These are phyloP conservation scores for Fusarium buharicum DNA, from an alignment of 2,329 filamentous ascomycete species.

Conservation along the genomic window DNA sequence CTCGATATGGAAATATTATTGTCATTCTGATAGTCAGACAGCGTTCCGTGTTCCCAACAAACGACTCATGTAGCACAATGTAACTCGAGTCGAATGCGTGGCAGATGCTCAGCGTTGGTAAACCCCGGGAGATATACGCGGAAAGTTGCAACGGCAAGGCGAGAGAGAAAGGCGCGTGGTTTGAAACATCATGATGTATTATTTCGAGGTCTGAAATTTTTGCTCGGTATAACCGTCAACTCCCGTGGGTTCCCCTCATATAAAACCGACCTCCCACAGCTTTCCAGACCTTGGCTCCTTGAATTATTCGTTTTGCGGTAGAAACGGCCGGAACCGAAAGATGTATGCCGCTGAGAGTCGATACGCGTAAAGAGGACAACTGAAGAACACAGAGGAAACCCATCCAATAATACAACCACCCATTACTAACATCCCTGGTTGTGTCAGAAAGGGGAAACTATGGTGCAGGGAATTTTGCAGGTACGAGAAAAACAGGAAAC, in stretches of 20 bases:
- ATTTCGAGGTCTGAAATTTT: conserved; percentile 50
- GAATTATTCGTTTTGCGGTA: conserved; percentile 34
- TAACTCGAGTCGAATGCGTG: background rate
- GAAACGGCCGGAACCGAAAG: conserved; percentile 35
- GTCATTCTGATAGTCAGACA: background rate
- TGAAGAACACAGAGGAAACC: conserved; percentile 48
- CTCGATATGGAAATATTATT: background rate
- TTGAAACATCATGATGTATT: conserved; percentile 54
- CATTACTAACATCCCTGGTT: conserved; percentile 47
- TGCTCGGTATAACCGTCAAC: conserved; percentile 50
- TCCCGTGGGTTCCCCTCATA: conserved; percentile 41
- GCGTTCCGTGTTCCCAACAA: background rate
- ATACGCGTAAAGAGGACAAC: conserved; percentile 43
- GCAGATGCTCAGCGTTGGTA: background rate
- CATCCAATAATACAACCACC: conserved; percentile 53
- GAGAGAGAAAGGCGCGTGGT: conserved; percentile 14
- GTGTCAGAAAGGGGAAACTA: conserved; percentile 49
- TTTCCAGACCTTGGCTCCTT: conserved; percentile 37
- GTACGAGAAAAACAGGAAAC: conserved; percentile 42
- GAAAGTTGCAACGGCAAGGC: background rate
- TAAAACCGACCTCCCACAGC: conserved; percentile 37
- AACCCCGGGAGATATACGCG: background rate
- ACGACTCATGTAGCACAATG: background rate
- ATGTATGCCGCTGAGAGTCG: conserved; percentile 28
- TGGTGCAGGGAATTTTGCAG: conserved; percentile 51